phyloP scores from a whole-genome alignment of 495 filamentous ascomycete genomes.

The Trichoderma reesei region DNA sequence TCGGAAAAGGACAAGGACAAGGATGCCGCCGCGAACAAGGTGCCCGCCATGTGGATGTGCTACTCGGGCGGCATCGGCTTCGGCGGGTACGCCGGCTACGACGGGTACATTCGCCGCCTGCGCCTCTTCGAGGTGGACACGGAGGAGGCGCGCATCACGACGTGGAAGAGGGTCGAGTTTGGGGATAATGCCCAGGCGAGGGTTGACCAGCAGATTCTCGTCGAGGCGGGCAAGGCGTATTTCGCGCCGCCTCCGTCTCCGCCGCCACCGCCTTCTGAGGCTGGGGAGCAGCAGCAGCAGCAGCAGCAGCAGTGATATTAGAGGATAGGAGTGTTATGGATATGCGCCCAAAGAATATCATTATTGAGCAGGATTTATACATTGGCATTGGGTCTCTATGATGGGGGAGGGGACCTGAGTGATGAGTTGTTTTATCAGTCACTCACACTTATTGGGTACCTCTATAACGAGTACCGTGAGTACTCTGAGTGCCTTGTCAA shows the following conservation, averaged over 20 bases:
- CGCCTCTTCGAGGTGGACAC: slow-evolving; percentile 89
- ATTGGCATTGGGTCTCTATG: too few relatives aligned
- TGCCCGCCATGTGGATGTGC: slow-evolving; percentile 92
- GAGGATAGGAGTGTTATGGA: background rate
- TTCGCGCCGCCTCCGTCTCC: slow-evolving; percentile 17
- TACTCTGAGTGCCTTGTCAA: too few relatives aligned
- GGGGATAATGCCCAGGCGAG: slow-evolving; percentile 50
- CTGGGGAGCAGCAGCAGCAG: background rate
- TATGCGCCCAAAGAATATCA: background rate
- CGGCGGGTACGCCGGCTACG: slow-evolving; percentile 89
- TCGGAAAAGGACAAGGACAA: slow-evolving; percentile 14
- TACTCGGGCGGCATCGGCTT: slow-evolving; percentile 85
- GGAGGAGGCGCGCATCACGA: slow-evolving; percentile 73
- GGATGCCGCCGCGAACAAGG: slow-evolving; percentile 20
- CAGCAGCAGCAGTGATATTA: background rate
- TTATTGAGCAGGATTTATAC: background rate
- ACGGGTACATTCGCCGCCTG: slow-evolving; percentile 71
- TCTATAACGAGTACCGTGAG: too few relatives aligned
- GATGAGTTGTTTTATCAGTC: too few relatives aligned
- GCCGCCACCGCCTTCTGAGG: background rate
- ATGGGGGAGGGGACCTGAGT: too few relatives aligned
- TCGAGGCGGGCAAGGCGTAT: slow-evolving; percentile 64
- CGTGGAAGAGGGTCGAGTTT: slow-evolving; percentile 86
- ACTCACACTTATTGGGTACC: too few relatives aligned
- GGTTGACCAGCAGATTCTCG: slow-evolving; percentile 80